A percentile compares a stretch with the other conserved stretches of the same genome.
Evolutionary conservation across 768 basidiomycete genomes (phyloP).

Genomic region (Fomitopsis pulvina): DNA sequence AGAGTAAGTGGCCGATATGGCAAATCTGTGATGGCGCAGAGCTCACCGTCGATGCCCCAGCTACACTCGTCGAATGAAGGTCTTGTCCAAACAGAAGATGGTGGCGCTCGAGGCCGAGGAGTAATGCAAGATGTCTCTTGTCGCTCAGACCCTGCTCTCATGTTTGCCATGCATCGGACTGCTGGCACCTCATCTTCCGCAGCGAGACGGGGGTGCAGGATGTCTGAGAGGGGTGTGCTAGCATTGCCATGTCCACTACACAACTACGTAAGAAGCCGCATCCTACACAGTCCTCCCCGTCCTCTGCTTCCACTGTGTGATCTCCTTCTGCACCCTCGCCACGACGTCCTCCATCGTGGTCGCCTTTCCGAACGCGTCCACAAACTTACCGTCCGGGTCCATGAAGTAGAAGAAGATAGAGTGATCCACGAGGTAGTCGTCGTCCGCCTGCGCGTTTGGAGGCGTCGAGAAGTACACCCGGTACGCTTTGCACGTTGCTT

Average conservation of each 20-base stretch:
- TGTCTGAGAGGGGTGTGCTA: conserved; percentile 1
- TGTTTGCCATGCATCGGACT: too few species aligned
- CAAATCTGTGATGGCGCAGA: not conserved
- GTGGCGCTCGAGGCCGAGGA: conserved; percentile 33
- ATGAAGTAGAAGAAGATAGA: conserved; percentile 98
- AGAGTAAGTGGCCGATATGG: conserved; percentile 46
- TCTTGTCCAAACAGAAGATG: conserved; percentile 65
- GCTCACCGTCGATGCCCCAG: conserved; percentile 31
- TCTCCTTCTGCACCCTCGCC: conserved; percentile 49
- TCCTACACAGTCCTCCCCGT: conserved; percentile 26
- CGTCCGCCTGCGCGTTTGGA: conserved; percentile 75
- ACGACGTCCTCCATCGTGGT: conserved; percentile 64
- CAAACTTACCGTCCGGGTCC: conserved; percentile 91
- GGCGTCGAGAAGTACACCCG: conserved; percentile 98
- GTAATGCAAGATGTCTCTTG: conserved; percentile 4
- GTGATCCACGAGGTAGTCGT: conserved; percentile 96
- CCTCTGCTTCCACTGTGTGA: conserved; percentile 34
- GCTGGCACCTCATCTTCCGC: too few species aligned
- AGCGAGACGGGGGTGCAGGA: not conserved
- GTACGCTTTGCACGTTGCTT: conserved; percentile 89
- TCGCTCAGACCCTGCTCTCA: not conserved
- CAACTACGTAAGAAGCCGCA: not conserved
- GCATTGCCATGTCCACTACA: not conserved
- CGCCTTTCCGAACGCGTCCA: conserved; percentile 93
- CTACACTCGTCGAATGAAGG: conserved; percentile 85